Percentiles rank a stretch among this genome's conserved stretches.
Conservation (phyloP, 2,329 filamentous ascomycete genomes). For the Neospermospora avenae region DNA sequence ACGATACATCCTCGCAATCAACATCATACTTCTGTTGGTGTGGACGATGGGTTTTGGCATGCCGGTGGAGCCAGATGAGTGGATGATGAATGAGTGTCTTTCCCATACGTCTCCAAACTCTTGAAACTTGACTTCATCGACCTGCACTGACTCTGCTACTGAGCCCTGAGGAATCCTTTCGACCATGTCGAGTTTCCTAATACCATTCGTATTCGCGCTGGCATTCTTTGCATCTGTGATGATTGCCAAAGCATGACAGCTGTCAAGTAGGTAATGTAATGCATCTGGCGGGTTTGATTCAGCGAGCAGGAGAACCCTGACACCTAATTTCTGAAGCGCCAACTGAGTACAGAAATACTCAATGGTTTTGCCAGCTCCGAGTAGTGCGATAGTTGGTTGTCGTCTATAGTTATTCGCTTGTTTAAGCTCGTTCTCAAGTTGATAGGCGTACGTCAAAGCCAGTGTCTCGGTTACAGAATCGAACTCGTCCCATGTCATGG, state of each 20-base stretch:
- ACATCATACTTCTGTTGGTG: constrained; percentile 36
- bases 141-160: constrained; percentile 8
- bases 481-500: constrained; percentile 33
- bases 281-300: constrained; percentile 32
- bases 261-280: constrained; percentile 30
- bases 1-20: constrained; percentile 36
- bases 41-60: constrained; percentile 35
- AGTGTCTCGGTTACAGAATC: constrained; percentile 27
- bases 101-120: constrained; percentile 34
- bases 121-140: constrained; percentile 29
- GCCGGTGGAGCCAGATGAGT: constrained; percentile 34
- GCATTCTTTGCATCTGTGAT: constrained; percentile 31
- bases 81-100: constrained; percentile 33
- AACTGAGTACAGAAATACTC: constrained; percentile 34
- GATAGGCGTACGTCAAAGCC: constrained; percentile 27
- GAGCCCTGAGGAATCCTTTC: constrained; percentile 19
- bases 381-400: constrained; percentile 34
- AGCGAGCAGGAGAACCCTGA: constrained; percentile 33
- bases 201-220: constrained; percentile 19
- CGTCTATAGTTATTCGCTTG: constrained; percentile 25
- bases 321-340: constrained; percentile 34
- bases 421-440: constrained; percentile 26
- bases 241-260: constrained; percentile 29
- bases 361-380: constrained; percentile 31
- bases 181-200: constrained; percentile 26